Base-by-base conservation (phyloP, 148 eudicot species). In the Suaeda aralocaspica region DNA sequence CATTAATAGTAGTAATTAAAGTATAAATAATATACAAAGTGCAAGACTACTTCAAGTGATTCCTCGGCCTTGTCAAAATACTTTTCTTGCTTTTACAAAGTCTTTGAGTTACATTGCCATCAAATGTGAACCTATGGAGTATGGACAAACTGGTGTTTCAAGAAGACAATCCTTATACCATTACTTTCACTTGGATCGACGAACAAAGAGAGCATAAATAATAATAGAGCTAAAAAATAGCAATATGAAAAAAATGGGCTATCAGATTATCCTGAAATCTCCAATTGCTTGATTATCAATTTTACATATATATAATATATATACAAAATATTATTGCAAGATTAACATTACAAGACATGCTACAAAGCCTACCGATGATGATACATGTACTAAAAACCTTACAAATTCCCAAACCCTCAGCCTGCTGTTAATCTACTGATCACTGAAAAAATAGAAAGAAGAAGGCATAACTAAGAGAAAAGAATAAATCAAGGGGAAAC, bases 401-500 rank as follows among this genome's bases (percentile, higher is more conserved):
- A 41, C 52, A 65, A 55, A 50, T 64, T 64, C 64, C 21, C 45
- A 4, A 25, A 42, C 67, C 49, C 68, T 55, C 33, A 73, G 19
- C 30, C 70, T 73, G 11, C 29, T 66, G 61, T 68, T 74, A 82
- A 59, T 62, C 87, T 78, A 74, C 66, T 39, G 49, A 73, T 53
- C 39, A 69, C 62, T 51, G 48, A 70, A 28, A 69, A 36, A 50
- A 59, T 34, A 28, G 26, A 76, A 76, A 55, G 39, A 49, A 53
- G 53, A 66, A 57, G 61, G 59, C 67, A 50, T 57, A 68, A 72
- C 67, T 64, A 67, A 65, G 71, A 28, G 28, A 66, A 74, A 79
- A 70, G 77, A 74, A 82, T 82, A 66, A 62, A 80, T 75, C 69
- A 63, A 62, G 73, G 53, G 63, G 67, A 55, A 62, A 46, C 59